These are phyloP conservation scores for Aspergillus cejpii DNA, from an alignment of 2,329 filamentous ascomycete genomes.

Conservation along the genomic window DNA sequence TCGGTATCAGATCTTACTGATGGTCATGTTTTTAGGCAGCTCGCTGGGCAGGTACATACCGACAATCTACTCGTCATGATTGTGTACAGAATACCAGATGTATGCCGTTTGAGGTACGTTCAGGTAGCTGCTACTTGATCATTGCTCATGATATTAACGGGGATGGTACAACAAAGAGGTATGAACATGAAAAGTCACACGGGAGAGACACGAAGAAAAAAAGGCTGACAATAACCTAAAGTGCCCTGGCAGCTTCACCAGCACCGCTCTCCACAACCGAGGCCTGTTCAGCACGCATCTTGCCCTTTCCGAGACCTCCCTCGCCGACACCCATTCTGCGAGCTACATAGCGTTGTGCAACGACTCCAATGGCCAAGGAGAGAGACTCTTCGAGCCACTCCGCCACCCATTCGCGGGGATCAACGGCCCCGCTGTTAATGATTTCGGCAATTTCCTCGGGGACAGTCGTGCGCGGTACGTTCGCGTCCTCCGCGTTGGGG, in stretches of 20 bases:
- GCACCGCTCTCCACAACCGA: slow-evolving; percentile 53
- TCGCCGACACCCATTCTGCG: slow-evolving; percentile 93
- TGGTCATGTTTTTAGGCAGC: no score
- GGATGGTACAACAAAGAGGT: neutral
- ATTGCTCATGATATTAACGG: neutral
- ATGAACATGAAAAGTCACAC: slow-evolving; percentile 6
- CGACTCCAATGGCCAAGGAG: slow-evolving; percentile 68
- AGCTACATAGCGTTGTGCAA: slow-evolving; percentile 93
- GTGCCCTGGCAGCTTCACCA: slow-evolving; percentile 55
- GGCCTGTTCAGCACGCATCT: slow-evolving; percentile 47
- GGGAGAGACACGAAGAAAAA: neutral
- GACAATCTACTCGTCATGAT: no score
- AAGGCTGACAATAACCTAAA: slow-evolving; percentile 23
- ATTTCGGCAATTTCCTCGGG: slow-evolving; percentile 86
- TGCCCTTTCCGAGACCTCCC: slow-evolving; percentile 56
- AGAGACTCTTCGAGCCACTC: slow-evolving; percentile 94
- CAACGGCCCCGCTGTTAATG: slow-evolving; percentile 65
- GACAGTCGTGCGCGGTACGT: slow-evolving; percentile 37
- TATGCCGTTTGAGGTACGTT: no score
- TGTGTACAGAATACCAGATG: no score
- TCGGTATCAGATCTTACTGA: no score
- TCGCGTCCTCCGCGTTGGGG: slow-evolving; percentile 35
- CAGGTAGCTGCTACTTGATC: neutral
- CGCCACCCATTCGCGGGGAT: slow-evolving; percentile 92
- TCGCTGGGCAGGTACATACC: no score